These are phyloP conservation scores for Heliocybe sulcata DNA, from an alignment of 1,284 basidiomycete genomes.

Conservation along the genomic window DNA sequence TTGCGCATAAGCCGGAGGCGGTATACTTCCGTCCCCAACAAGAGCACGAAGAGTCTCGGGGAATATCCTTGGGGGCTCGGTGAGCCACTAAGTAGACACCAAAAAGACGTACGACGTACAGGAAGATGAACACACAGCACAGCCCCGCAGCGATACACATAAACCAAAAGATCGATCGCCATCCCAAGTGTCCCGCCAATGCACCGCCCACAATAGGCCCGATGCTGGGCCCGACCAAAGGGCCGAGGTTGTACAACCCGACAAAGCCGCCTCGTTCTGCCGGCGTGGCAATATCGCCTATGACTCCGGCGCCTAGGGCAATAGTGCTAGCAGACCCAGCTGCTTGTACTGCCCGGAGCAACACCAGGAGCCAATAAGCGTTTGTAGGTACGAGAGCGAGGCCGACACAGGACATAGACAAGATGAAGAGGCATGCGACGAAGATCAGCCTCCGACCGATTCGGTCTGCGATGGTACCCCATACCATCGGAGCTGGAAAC, in stretches of 20 bases:
- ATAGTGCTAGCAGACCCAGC: conserved; percentile 37
- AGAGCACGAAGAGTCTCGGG: conserved; percentile 45
- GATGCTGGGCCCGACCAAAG: conserved; percentile 22
- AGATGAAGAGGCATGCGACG: conserved; percentile 31
- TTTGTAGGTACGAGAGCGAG: conserved; percentile 37
- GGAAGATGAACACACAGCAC: conserved; percentile 45
- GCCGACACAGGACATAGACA: conserved; percentile 34
- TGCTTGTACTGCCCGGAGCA: conserved; percentile 40
- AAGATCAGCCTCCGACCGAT: conserved; percentile 39
- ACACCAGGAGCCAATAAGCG: conserved; percentile 39
- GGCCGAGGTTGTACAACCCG: conserved; percentile 27
- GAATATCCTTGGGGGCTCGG: conserved; percentile 27
- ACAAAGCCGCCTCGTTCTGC: conserved; percentile 32
- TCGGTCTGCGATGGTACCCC: conserved; percentile 38
- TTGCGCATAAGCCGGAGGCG: conserved; percentile 36
- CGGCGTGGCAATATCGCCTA: conserved; percentile 31
- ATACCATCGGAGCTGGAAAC: conserved; percentile 32
- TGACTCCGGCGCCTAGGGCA: conserved; percentile 30
- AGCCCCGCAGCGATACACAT: conserved; percentile 52
- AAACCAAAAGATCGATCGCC: conserved; percentile 81
- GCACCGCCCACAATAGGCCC: conserved; percentile 19
- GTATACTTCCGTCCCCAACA: conserved; percentile 51
- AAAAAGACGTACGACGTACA: conserved; percentile 32
- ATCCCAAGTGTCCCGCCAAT: conserved; percentile 51
- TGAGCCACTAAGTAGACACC: no score